phyloP scores from a whole-genome alignment of 495 filamentous ascomycete genomes.

The Annulohypoxylon bovei region DNA sequence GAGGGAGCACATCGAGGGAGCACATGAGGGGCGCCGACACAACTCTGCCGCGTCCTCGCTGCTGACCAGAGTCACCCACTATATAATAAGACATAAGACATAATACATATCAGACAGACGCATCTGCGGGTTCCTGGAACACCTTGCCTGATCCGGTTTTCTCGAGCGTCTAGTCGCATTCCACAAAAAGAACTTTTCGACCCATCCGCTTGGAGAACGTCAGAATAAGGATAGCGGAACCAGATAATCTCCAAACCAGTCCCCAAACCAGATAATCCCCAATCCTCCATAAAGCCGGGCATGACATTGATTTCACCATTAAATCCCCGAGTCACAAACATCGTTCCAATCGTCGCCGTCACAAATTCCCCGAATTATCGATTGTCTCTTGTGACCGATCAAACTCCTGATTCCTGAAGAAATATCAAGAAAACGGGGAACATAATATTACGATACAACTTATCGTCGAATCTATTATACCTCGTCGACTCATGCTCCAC shows the following conservation, averaged over 20 bases:
- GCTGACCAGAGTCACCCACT: slow-evolving; percentile 33
- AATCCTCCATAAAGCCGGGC: slow-evolving; percentile 2
- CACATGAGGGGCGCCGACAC: slow-evolving; percentile 15
- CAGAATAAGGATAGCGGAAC: slow-evolving; percentile 12
- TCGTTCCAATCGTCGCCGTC: slow-evolving; percentile 20
- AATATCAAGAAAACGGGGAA: neutral
- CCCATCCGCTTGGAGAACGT: slow-evolving; percentile 20
- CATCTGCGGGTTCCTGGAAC: slow-evolving; percentile 36
- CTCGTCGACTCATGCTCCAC: neutral
- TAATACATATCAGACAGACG: slow-evolving; percentile 23
- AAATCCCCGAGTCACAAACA: slow-evolving; percentile 33
- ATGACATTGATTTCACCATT: slow-evolving; percentile 36
- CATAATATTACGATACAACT: neutral
- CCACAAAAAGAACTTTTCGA: slow-evolving; percentile 26
- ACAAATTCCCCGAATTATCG: slow-evolving; percentile 36
- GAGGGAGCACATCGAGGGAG: slow-evolving; percentile 3
- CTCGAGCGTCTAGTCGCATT: slow-evolving; percentile 24
- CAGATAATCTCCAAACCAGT: neutral
- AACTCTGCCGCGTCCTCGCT: slow-evolving; percentile 34
- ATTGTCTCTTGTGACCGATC: slow-evolving; percentile 1
- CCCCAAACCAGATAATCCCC: neutral
- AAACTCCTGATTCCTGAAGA: slow-evolving; percentile 3
- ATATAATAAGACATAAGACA: slow-evolving; percentile 24
- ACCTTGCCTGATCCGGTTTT: slow-evolving; percentile 37
- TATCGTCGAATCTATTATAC: neutral